Conservation (phyloP, 352 stramenopile genomes). For the Phytophthora citrophthora region DNA sequence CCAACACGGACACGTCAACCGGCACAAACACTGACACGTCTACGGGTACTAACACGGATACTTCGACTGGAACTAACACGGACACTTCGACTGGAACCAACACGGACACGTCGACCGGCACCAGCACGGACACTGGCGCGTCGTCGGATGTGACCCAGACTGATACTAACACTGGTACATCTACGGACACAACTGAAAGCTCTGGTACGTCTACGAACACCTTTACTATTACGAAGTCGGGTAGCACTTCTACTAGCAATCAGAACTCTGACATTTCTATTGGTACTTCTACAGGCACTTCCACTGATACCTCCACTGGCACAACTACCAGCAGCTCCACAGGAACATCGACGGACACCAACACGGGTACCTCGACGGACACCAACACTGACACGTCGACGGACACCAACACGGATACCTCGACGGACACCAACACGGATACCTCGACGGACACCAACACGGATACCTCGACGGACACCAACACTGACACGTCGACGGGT, state of each 20-base stretch:
- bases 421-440: not conserved
- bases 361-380: not conserved
- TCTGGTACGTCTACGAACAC: conserved; percentile 28
- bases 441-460: conserved; percentile 8
- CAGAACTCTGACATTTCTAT: not conserved
- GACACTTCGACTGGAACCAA: conserved; percentile 4
- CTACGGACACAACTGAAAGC: conserved; percentile 1
- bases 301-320: not conserved
- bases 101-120: conserved; percentile 1
- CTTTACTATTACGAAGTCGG: too few relatives aligned
- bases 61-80: conserved; percentile 5
- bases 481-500: not conserved
- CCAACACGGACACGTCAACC: conserved; percentile 1
- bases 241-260: not conserved
- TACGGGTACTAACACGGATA: not conserved
- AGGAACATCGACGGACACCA: too few relatives aligned
- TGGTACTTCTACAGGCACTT: conserved; percentile 1
- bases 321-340: too few relatives aligned
- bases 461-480: conserved; percentile 6
- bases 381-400: conserved; percentile 10
- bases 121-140: not conserved
- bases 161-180: not conserved
- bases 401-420: conserved; percentile 3
- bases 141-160: too few relatives aligned
- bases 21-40: not conserved